These are phyloP conservation scores for Paecilomyces formosus DNA, from an alignment of 2,329 filamentous ascomycete species.

Conservation along the genomic window DNA sequence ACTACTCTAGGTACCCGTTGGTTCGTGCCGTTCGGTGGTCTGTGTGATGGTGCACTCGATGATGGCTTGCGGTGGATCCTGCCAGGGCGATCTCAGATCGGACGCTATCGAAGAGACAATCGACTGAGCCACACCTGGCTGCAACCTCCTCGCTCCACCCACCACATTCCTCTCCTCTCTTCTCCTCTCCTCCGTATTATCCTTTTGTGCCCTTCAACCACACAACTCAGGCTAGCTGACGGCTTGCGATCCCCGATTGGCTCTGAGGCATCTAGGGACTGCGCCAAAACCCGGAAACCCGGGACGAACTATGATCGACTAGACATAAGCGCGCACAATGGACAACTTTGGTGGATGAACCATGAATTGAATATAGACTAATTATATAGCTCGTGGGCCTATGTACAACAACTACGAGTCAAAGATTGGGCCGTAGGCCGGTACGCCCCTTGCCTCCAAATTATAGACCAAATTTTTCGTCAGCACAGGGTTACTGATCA, in stretches of 20 bases:
- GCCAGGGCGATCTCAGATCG: not conserved
- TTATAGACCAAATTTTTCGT: conserved; percentile 63
- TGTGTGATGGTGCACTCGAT: not conserved
- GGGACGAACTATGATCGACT: not conserved
- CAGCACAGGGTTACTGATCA: conserved; percentile 63
- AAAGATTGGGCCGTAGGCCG: conserved; percentile 67
- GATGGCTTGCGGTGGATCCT: not conserved
- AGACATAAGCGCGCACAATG: not conserved
- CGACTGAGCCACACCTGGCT: not conserved
- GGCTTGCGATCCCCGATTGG: not conserved
- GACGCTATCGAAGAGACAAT: not conserved
- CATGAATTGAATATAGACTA: not conserved
- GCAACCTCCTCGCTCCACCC: not conserved
- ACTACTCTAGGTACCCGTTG: not conserved
- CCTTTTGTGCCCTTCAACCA: not conserved
- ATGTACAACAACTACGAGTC: conserved; percentile 45
- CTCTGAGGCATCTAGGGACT: not conserved
- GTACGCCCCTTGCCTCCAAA: conserved; percentile 57
- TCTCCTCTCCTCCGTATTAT: not conserved
- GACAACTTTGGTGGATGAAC: not conserved
- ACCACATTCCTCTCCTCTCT: not conserved
- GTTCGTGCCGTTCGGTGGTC: not conserved
- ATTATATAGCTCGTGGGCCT: not conserved
- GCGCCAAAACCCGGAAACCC: not conserved
- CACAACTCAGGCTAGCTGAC: not conserved